A percentile compares a stretch with the other conserved stretches of the same genome.
Evolutionary conservation across 2,329 filamentous ascomycete species (phyloP).

Genomic region (Sporothrix sp.): DNA sequence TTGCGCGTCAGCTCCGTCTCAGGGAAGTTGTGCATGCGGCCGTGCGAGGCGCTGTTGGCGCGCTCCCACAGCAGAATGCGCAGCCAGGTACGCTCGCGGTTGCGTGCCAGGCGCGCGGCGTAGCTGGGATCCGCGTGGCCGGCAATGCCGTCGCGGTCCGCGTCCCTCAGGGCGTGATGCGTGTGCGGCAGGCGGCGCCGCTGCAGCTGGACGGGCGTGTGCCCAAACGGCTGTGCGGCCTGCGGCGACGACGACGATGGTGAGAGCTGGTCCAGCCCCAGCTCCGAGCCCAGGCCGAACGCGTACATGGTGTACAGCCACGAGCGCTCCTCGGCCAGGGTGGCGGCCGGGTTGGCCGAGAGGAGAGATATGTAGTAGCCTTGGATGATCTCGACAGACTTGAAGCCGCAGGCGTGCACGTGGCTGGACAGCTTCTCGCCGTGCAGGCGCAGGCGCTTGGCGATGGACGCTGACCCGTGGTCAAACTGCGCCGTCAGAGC

Average conservation of each 20-base stretch:
- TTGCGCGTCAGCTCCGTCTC: neutral
- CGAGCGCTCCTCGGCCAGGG: neutral
- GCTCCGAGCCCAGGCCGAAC: neutral
- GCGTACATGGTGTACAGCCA: conserved; percentile 1
- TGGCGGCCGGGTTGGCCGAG: neutral
- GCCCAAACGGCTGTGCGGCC: neutral
- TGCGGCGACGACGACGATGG: neutral
- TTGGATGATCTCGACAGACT: neutral
- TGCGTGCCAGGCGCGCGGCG: neutral
- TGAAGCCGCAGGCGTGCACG: neutral
- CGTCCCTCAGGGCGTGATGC: neutral
- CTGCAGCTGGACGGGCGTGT: neutral
- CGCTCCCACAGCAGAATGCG: neutral
- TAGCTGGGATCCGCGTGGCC: no score
- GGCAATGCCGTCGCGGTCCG: no score
- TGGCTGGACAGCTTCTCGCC: neutral
- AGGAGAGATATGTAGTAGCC: neutral
- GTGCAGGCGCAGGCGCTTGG: neutral
- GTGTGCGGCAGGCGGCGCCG: neutral
- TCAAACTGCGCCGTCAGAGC: neutral
- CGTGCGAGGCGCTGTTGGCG: neutral
- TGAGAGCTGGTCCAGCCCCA: neutral
- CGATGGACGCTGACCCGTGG: neutral
- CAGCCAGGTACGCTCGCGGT: neutral
- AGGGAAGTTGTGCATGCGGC: conserved; percentile 2